These are phyloP conservation scores for Adansonia digitata DNA, from an alignment of 345 rosid genomes.

Conservation along the genomic window DNA sequence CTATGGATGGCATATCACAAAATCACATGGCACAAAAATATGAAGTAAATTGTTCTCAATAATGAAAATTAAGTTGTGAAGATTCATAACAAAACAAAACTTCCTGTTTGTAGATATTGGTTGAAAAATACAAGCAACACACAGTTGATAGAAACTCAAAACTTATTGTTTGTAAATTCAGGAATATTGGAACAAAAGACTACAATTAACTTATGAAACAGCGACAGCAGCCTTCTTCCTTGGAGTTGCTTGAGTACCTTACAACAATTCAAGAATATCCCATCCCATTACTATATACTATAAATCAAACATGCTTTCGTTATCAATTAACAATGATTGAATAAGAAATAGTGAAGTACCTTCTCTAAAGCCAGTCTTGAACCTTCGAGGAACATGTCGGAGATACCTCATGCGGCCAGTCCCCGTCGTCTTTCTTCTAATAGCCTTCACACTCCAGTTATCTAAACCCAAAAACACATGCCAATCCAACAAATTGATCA, in stretches of 20 bases:
- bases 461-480: slow-evolving; percentile 23
- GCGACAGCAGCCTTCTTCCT: slow-evolving; percentile 50
- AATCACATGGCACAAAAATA: background rate
- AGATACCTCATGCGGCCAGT: slow-evolving; percentile 79
- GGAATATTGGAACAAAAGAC: slow-evolving; percentile 10
- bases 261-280: background rate
- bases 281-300: background rate
- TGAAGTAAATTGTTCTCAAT: background rate
- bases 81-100: background rate
- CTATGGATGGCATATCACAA: background rate
- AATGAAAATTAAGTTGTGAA: background rate
- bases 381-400: slow-evolving; percentile 63
- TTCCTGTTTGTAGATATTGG: background rate
- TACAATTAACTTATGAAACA: slow-evolving; percentile 24
- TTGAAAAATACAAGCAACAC: background rate
- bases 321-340: background rate
- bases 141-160: slow-evolving; percentile 15
- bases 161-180: slow-evolving; percentile 14
- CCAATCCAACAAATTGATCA: background rate
- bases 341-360: slow-evolving; percentile 21
- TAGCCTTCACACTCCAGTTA: slow-evolving; percentile 81
- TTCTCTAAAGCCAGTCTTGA: slow-evolving; percentile 78
- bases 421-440: slow-evolving; percentile 75
- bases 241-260: slow-evolving; percentile 71
- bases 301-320: background rate